Evolutionary conservation across 192 early-diverging fungal species (phyloP).

Genomic region (Coemansia sp.): DNA sequence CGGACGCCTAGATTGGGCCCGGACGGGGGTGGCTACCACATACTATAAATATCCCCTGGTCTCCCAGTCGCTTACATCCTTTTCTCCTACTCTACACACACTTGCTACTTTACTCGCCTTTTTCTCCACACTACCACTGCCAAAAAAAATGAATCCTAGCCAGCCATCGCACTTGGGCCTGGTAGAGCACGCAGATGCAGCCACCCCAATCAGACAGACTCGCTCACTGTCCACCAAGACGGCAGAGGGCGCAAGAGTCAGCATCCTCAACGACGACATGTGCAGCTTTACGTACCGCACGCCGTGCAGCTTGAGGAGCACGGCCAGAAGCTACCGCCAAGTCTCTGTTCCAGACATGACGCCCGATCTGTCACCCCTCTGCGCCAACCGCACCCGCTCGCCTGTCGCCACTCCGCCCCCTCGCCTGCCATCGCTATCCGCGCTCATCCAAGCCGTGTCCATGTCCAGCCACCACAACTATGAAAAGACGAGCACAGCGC

Average conservation of each 20-base stretch:
- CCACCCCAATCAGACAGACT: constrained; percentile 10
- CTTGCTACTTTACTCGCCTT: not conserved
- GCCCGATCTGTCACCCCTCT: constrained; percentile 11
- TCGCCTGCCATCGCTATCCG: constrained; percentile 25
- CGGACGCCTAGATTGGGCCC: constrained; percentile 1
- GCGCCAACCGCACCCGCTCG: constrained; percentile 12
- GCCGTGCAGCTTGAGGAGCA: constrained; percentile 2
- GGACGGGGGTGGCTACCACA: not conserved
- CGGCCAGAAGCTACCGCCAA: constrained; percentile 3
- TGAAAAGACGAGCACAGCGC: not conserved
- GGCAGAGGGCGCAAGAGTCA: constrained; percentile 29
- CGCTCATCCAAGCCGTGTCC: constrained; percentile 22
- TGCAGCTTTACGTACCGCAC: not conserved
- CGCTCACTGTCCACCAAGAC: constrained; percentile 40
- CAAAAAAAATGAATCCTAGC: not conserved
- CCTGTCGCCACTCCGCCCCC: constrained; percentile 6
- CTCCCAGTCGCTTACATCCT: not conserved
- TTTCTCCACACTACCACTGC: not conserved
- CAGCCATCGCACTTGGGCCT: constrained; percentile 1
- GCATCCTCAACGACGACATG: constrained; percentile 32
- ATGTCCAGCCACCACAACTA: constrained; percentile 6
- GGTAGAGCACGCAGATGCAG: not conserved
- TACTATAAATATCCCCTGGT: constrained; percentile 1
- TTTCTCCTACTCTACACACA: not conserved
- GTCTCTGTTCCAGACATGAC: constrained; percentile 18